Base-by-base conservation (phyloP, 2,329 filamentous ascomycete genomes). In the Cercospora sojina region DNA sequence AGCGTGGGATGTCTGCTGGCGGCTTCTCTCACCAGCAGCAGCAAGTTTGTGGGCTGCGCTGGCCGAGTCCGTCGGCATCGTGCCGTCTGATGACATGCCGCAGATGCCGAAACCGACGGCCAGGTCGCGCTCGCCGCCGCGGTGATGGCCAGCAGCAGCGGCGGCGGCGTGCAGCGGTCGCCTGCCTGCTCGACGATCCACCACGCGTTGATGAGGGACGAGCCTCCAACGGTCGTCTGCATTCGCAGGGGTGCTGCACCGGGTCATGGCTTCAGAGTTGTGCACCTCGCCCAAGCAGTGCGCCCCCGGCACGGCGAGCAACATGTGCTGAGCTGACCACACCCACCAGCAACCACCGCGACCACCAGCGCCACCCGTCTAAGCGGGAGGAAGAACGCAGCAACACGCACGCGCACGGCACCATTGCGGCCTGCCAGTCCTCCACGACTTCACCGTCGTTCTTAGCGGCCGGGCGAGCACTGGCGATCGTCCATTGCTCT, bases 391-490 rank as follows among this genome's bases (percentile, higher is more conserved):
- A 31, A 55, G 27, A 18, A 55, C 20, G 51, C 41, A 20, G 41
- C 57, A 18, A 16, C 12, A 10, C 16, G 31, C 13, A 31, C 16
- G 29, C 27, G 32, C 31, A 57, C 63, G 63, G 63, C 63, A 43
- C 56, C 43, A 51, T 58, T 29, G 56, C 63, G 56, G 63, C 31
- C 31, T 27, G 63, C 47, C 29, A 31, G 13, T 64, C 56, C 20
- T 49, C 59, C 59, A 58, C 59, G 51, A 55, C 58, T 35, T 65
- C 35, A 62, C 64, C 64, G 59, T 65, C 32, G 58, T 47, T 62
- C 38, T 58, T 62, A 65, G 64, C 59, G 47, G 59, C 64, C 41
- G 25, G 43, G 55, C 55, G 51, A 47, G 64, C 64, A 65, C 53
- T 65, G 64, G 64, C 64, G 64, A 31, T 41, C 38, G 51, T 29